Base-by-base conservation (phyloP, 768 basidiomycete genomes). In the Tylopilus plumbeoviolaceoides region DNA sequence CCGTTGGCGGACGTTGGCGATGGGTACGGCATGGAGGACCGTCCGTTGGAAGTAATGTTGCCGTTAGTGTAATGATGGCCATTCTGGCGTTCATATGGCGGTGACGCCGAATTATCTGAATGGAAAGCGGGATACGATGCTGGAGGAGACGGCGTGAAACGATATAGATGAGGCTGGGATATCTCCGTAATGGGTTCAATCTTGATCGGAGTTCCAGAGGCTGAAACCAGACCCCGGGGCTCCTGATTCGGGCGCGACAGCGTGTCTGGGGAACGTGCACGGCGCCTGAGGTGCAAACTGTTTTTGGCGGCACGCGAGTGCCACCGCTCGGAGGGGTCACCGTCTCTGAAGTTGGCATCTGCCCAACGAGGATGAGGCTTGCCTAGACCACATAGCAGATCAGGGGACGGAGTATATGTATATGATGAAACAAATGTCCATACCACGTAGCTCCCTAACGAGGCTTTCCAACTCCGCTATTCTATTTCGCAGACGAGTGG, bases 381-480 rank as follows among this genome's bases (percentile, higher is more conserved):
- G 58, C 89, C 89, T 90, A 62, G 41, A 51, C 38, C 48, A 43
- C 48, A 40, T n/a, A 42, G 31, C 4, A 45, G 20, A 60, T 57
- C 56, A 61, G 51, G 40, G 40, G 33, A 46, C 33, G 50, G 33
- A 20, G 47, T 27, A 48, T 30, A 30, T 7, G 47, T 27, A 48
- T 30, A 30, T 7, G 31, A 47, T 47, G 56, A 54, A 57, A 57
- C 46, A 47, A 36, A 55, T 66, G 14, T 48, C 53, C 68, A 48
- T 70, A 87, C 88, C 89, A 66, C 91, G 80, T 27, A 97, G 75
- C 67, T 95, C 93, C 56, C 93, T 79, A 33, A 95, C 91, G 30
- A 95, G 81, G 61, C 88, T 89, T 71, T 97, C 93, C 49, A 97
- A 82, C 72, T 97, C 93, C 36, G 91, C 92, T 59, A 97, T 92